Evolutionary conservation across 257 asterid genomes (phyloP), one percentile per base, ranked within the genome.

Genomic region (Rhazya stricta): DNA sequence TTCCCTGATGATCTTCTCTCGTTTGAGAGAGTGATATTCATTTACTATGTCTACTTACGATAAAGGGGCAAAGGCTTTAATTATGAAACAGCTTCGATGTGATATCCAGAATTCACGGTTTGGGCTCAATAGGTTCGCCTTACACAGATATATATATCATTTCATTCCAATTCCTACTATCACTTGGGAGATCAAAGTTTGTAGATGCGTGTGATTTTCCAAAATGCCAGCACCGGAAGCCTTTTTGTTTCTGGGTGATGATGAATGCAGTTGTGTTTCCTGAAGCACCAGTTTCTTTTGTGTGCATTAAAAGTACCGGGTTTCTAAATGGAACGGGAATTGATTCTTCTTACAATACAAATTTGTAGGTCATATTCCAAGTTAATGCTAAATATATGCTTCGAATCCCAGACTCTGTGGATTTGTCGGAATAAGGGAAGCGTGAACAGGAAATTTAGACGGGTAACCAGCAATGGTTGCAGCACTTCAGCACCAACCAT

Each of bases 401-500:
- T n/a, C n/a, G n/a, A n/a, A n/a, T n/a, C n/a, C n/a, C n/a, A n/a
- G n/a, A n/a, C n/a, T n/a, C n/a, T n/a, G n/a, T n/a, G n/a, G n/a
- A n/a, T n/a, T n/a, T n/a, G n/a, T n/a, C n/a, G n/a, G n/a, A n/a
- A n/a, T n/a, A n/a, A n/a, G n/a, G 18, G 45, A 69, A 42, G n/a
- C 53, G 10, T 16, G 67, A 72, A n/a, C 0, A 10, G 37, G 53
- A 7, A 12, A 48, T 42, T 74, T 58, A 73, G 56, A 72, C 46
- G 34, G 57, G 50, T 50, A 45, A 15, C 6, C 29, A 12, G 29
- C 77, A 18, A 30, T 74, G 58, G 4, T 41, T 74, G 74, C 81
- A 72, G 54, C 77, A 76, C 57, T 76, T 78, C 42, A 53, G 29
- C 48, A 76, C 58, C 80, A 81, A 42, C 85, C 82, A 70, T 46